Conservation (phyloP, 2,329 filamentous ascomycete species). For the Colletotrichum sojae region DNA sequence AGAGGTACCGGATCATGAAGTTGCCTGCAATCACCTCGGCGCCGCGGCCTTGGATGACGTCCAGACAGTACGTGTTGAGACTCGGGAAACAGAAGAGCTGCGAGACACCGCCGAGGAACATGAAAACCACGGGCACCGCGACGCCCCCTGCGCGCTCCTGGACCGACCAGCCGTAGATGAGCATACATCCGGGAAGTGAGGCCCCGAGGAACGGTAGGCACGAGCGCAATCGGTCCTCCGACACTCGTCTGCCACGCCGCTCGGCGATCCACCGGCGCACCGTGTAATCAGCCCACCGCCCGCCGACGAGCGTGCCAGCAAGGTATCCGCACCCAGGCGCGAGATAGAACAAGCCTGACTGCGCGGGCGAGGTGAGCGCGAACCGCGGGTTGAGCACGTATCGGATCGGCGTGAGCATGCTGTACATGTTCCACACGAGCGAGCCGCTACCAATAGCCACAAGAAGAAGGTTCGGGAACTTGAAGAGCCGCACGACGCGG, state of each 20-base stretch:
- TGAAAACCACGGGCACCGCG: constrained; percentile 72
- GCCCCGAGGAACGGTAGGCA: constrained; percentile 72
- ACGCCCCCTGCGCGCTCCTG: constrained; percentile 48
- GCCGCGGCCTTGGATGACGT: constrained; percentile 38
- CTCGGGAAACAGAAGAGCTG: constrained; percentile 79
- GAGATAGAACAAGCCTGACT: constrained; percentile 78
- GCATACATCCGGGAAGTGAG: constrained; percentile 73
- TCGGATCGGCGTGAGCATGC: constrained; percentile 76
- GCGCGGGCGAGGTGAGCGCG: constrained; percentile 72
- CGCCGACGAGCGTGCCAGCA: constrained; percentile 76
- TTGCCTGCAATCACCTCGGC: constrained; percentile 73
- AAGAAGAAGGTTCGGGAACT: constrained; percentile 75
- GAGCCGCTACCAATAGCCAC: constrained; percentile 70
- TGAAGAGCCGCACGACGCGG: constrained; percentile 73
- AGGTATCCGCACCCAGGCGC: constrained; percentile 79
- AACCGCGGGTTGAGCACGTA: constrained; percentile 81
- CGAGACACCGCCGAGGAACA: constrained; percentile 78
- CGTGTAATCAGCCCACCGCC: constrained; percentile 75
- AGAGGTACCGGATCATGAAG: constrained; percentile 83
- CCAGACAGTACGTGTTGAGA: constrained; percentile 69
- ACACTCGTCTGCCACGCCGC: constrained; percentile 68
- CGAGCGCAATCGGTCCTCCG: constrained; percentile 78
- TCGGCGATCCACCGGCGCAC: constrained; percentile 73
- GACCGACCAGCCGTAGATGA: constrained; percentile 75
- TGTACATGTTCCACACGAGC: constrained; percentile 81